Evolutionary conservation across 164 flowering plant genomes (phyloP), one percentile per base, ranked within the genome.

Genomic region (Sextonia rubra): DNA sequence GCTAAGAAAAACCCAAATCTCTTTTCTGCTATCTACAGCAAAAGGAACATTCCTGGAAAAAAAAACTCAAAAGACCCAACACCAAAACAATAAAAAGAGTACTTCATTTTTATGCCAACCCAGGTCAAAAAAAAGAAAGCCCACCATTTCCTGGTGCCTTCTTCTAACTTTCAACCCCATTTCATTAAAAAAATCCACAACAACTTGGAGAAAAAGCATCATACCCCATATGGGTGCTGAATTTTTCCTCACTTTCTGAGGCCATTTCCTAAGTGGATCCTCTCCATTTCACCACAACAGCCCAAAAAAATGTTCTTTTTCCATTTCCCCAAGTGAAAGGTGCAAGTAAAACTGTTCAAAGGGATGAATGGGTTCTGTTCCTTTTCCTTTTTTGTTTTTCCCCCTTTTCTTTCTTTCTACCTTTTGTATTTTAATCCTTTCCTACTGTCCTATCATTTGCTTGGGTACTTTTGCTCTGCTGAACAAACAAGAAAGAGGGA

Each of bases 161-260:
- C 73, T 64, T 71, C 30, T 18, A 49, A 11, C 22, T 77, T 52
- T 62, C 30, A 27, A 25, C 12, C 60, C 47, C 5, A 23, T 37
- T 75, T 48, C 68, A 55, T 17, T 62, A 15, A 37, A 60, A 49
- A 69, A 76, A 66, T 76, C 82, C 82, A 78, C 66, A 69, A 70
- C 74, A 70, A 74, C 55, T 75, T 77, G 74, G 71, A 68, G 73
- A 71, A 72, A 72, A 64, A 70, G 69, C 76, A 77, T 77, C 82
- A 80, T 77, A 76, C 72, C 82, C 80, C n/a, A n/a, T n/a, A 60
- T 65, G 74, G 79, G 76, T 18, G 66, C 71, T 60, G 56, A 64
- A 56, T 61, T 64, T 71, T 72, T 78, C 66, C 74, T 70, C 69
- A 37, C 47, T 60, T 56, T 37, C 23, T 24, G 18, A 25, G 24